Base-by-base conservation (phyloP, 148 eudicot genomes). In the Silene uniflora region DNA sequence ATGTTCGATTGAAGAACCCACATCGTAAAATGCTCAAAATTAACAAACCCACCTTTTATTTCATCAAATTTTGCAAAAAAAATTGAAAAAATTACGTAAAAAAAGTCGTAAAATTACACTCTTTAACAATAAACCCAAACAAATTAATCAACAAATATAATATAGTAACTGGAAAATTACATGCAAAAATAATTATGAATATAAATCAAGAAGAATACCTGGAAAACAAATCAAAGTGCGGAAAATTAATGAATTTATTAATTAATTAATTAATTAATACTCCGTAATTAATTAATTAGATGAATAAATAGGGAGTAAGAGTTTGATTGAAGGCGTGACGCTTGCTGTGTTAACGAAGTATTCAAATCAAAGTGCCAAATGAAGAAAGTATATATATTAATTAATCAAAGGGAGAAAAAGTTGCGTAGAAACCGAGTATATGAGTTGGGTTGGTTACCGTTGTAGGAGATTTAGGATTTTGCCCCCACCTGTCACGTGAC, bases 381-480 rank as follows among this genome's bases (percentile, higher is more conserved):
- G 42, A 35, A 18, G 42, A 17, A 65, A 65, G 10, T 7, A 35
- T 35, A 23, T 12, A 62, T 24, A 22, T 24, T 62, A 62, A 25
- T 1, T 62, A 23, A 23, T 23, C 9, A 0, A 61, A 23, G 23
- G 11, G 12, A 10, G 4, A 21, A 11, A 61, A 22, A 23, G 11
- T 14, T 32, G 69, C 69, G 69, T 66, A 66, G 69, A 66, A 66
- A 66, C 19, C 69, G 49, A 66, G 69, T 66, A 32, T 32, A n/a
- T 32, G 69, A 35, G 69, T 66, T 66, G 22, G 69, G 69, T 66
- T 66, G 69, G 69, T 66, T 66, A 66, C 69, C 69, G 69, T 66
- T 66, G 22, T 23, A 24, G 35, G 11, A 19, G 21, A 8, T 11
- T 29, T 32, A 32, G 35, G 35, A 32, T 32, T 29, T 29, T 32